Conservation (phyloP, 331 rosid species). For the Prunus yedoensis region DNA sequence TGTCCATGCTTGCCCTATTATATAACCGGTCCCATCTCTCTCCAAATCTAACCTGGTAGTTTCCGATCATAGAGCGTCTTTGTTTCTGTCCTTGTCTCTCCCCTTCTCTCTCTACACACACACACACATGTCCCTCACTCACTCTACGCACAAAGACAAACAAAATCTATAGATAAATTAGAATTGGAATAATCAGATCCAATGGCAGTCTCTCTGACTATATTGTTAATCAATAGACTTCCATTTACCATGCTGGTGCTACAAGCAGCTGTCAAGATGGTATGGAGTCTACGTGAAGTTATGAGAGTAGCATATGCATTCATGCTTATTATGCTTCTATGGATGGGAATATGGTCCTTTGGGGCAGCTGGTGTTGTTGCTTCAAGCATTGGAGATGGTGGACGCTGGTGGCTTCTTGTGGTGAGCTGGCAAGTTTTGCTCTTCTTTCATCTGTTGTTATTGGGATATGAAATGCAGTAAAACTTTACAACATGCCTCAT, state of each 20-base stretch:
- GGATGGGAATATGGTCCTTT: constrained; percentile 94
- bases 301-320: constrained; percentile 73
- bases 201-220: constrained; percentile 23
- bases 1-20: too few species aligned
- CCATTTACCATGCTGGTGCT: constrained; percentile 95
- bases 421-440: constrained; percentile 99
- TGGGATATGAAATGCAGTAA: constrained; percentile 19
- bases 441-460: constrained; percentile 41
- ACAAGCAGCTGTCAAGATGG: constrained; percentile 89
- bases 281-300: constrained; percentile 83
- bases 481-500: constrained; percentile 16
- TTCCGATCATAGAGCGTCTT: too few species aligned
- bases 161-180: constrained; percentile 7
- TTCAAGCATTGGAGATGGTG: constrained; percentile 84
- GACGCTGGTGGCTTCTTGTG: constrained; percentile 99
- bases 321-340: constrained; percentile 78
- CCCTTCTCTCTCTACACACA: not conserved
- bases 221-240: constrained; percentile 55
- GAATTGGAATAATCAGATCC: constrained; percentile 7
- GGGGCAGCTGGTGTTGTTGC: constrained; percentile 99
- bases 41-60: too few species aligned
- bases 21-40: too few species aligned
- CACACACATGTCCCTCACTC: not conserved
- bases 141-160: not conserved
- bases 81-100: too few species aligned